Evolutionary conservation across 768 basidiomycete species (phyloP).

Genomic region (Russula virescens): DNA sequence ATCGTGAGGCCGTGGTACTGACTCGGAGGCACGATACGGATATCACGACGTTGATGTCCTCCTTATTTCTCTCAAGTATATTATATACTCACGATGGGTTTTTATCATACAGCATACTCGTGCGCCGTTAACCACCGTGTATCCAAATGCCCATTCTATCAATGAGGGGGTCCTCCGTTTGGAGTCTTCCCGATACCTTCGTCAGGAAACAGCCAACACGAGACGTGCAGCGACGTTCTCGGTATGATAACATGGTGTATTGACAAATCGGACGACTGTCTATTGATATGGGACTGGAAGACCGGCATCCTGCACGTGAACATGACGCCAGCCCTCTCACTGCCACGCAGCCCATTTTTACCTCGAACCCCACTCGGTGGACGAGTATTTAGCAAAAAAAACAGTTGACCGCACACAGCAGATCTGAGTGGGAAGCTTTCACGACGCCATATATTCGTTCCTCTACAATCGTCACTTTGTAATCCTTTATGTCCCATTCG

Average conservation of each 20-base stretch:
- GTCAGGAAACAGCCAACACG: background rate
- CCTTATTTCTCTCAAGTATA: background rate
- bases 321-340: background rate
- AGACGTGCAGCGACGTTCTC: constrained; percentile 2
- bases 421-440: background rate
- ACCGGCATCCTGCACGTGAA: background rate
- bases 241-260: background rate
- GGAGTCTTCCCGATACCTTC: background rate
- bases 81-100: background rate
- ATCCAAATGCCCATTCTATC: background rate
- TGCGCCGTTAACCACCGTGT: background rate
- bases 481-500: background rate
- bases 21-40: too few relatives aligned
- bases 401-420: background rate
- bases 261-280: background rate
- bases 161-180: background rate
- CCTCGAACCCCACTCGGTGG: background rate
- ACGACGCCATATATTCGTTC: background rate
- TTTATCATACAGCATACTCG: background rate
- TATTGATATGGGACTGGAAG: constrained; percentile 14
- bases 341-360: too few relatives aligned
- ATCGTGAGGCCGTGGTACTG: background rate
- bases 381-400: too few relatives aligned
- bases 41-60: background rate
- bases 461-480: background rate